Base-by-base conservation (phyloP, 1,284 basidiomycete genomes). In the Ceratobasidium sp. region DNA sequence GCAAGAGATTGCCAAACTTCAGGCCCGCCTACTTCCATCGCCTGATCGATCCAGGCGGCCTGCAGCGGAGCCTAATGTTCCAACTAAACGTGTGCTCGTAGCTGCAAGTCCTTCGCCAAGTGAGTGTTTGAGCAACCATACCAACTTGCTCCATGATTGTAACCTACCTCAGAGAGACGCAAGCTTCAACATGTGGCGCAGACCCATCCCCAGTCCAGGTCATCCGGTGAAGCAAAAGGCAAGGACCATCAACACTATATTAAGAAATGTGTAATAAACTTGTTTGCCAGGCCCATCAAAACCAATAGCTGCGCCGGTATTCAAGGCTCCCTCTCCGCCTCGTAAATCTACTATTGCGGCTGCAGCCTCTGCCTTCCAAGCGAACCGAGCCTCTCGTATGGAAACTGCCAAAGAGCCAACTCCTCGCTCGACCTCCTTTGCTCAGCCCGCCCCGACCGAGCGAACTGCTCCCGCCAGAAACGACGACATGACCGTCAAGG, bases 401-500 rank as follows among this genome's bases (percentile, higher is more conserved):
- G 49, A 64, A 34, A 27, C 49, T 39, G 24, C 34, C 19, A 65
- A 54, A 31, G 75, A 74, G 29, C 63, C 76, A 19, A 59, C 76
- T 31, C 56, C 51, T 46, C 76, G 79, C 9, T 76, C 78, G 7
- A 78, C 76, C 8, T 65, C 75, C 8, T 77, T 79, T 66, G 53
- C 77, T 80, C 79, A 58, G 83, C 56, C 61, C 8, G 34, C 39
- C n/a, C 22, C 63, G 29, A 39, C 16, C 19, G 75, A 24, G 64
- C 58, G 69, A 31, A 8, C 46, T n/a, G 39, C 56, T 16, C 56
- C 43, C 8, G 13, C 81, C 78, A 85, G 92, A 54, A 89, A 92
- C 76, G 90, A 92, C 37, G 83, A 86, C 65, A 85, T 96, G 31
- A 88, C 88, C 0, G 81, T 98, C 19, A 82, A 94, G 8, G 90